A percentile compares a stretch with the other conserved stretches of the same genome.
Evolutionary conservation across 2,329 filamentous ascomycete genomes (phyloP).

Genomic region (Trematosphaeria pertusa): DNA sequence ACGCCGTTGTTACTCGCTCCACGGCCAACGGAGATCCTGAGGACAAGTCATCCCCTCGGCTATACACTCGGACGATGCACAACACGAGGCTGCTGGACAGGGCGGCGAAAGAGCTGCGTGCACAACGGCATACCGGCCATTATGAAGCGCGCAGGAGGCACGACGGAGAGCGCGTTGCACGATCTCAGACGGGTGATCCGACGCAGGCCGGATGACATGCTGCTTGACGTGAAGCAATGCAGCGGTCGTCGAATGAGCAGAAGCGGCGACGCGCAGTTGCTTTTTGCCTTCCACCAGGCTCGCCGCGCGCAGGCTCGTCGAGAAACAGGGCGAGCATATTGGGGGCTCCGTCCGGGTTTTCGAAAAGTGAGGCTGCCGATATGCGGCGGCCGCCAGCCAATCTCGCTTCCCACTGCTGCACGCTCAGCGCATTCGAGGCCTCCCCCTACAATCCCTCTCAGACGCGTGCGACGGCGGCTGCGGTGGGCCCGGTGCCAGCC

Average conservation of each 20-base stretch:
- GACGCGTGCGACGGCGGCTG: slow-evolving; percentile 26
- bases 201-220: not conserved
- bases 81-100: not conserved
- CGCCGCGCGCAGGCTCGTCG: too few species aligned
- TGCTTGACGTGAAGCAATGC: slow-evolving; percentile 4
- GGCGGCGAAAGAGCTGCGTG: not conserved
- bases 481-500: slow-evolving; percentile 31
- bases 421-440: too few species aligned
- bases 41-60: not conserved
- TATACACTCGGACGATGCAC: not conserved
- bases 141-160: not conserved
- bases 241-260: slow-evolving; percentile 2
- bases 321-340: not conserved
- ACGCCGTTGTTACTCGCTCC: too few species aligned
- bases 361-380: slow-evolving; percentile 42
- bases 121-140: too few species aligned
- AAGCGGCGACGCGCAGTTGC: slow-evolving; percentile 4
- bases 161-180: not conserved
- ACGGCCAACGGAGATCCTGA: not conserved
- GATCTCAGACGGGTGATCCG: not conserved
- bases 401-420: slow-evolving; percentile 23
- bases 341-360: slow-evolving; percentile 4
- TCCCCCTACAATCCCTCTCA: slow-evolving; percentile 21
- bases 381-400: slow-evolving; percentile 31
- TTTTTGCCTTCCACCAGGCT: slow-evolving; percentile 8